Percentiles rank a stretch among this genome's conserved stretches.
Evolutionary conservation across 768 basidiomycete species (phyloP).

Genomic region (Termitomyces sp.): DNA sequence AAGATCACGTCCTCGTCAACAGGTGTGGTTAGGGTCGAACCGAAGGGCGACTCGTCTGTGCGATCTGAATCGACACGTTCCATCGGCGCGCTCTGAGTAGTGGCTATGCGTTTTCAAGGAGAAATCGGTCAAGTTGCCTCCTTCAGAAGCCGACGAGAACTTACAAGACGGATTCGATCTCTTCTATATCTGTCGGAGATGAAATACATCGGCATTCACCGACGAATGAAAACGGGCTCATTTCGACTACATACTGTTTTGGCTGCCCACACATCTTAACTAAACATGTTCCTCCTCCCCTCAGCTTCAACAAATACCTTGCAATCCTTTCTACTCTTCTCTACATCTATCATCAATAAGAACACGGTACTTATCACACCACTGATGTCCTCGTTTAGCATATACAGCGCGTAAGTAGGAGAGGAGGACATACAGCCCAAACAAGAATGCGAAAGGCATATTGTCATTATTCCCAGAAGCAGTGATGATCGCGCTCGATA

Average conservation of each 20-base stretch:
- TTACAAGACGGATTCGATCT: neutral
- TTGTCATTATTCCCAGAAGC: conserved; percentile 64
- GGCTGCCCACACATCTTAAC: neutral
- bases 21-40: conserved; percentile 35
- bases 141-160: neutral
- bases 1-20: conserved; percentile 26
- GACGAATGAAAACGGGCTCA: too few species aligned
- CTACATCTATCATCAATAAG: conserved; percentile 56
- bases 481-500: conserved; percentile 70
- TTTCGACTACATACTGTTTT: neutral
- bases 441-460: conserved; percentile 72
- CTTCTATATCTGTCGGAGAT: too few species aligned
- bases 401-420: neutral
- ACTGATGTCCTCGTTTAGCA: conserved; percentile 22
- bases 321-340: conserved; percentile 61
- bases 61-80: conserved; percentile 29
- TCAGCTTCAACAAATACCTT: conserved; percentile 43
- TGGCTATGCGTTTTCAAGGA: neutral
- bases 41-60: conserved; percentile 37
- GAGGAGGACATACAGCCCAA: conserved; percentile 48
- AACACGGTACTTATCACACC: conserved; percentile 51
- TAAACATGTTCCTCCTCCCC: conserved; percentile 4
- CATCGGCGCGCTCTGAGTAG: neutral
- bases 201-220: too few species aligned
- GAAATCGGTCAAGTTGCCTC: neutral